Evolutionary conservation across 441 rosid species (phyloP).

Genomic region (Jatropha podagrica): DNA sequence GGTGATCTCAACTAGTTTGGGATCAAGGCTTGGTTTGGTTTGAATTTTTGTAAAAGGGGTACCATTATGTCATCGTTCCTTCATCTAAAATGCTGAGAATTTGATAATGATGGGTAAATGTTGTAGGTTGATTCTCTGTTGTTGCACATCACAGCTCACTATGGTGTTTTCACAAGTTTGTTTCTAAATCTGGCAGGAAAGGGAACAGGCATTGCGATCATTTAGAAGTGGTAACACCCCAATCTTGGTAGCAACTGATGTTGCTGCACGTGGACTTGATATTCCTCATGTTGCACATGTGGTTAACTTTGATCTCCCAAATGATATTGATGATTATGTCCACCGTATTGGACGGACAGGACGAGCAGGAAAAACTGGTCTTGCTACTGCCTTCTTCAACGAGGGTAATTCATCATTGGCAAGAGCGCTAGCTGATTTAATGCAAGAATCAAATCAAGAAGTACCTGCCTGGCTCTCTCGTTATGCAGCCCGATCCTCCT

Average conservation of each 20-base stretch:
- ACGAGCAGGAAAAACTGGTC: constrained; percentile 84
- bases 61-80: background rate
- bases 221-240: constrained; percentile 88
- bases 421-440: constrained; percentile 61
- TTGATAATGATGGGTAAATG: background rate
- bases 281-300: constrained; percentile 87
- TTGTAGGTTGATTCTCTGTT: background rate
- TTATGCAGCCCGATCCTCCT: constrained; percentile 62
- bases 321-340: constrained; percentile 92
- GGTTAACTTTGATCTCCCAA: constrained; percentile 91
- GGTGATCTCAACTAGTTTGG: too few species aligned
- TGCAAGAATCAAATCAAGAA: constrained; percentile 96
- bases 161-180: background rate
- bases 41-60: background rate
- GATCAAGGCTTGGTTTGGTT: too few species aligned
- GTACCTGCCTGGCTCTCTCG: constrained; percentile 89
- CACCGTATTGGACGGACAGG: constrained; percentile 96
- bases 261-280: constrained; percentile 4
- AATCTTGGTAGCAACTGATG: constrained; percentile 91
- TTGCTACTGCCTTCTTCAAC: constrained; percentile 94
- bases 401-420: constrained; percentile 79
- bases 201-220: constrained; percentile 81
- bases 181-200: constrained; percentile 57
- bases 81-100: too few species aligned
- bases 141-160: background rate